phyloP scores from a whole-genome alignment of 2,329 filamentous ascomycete genomes.

The Nemania diffusa region DNA sequence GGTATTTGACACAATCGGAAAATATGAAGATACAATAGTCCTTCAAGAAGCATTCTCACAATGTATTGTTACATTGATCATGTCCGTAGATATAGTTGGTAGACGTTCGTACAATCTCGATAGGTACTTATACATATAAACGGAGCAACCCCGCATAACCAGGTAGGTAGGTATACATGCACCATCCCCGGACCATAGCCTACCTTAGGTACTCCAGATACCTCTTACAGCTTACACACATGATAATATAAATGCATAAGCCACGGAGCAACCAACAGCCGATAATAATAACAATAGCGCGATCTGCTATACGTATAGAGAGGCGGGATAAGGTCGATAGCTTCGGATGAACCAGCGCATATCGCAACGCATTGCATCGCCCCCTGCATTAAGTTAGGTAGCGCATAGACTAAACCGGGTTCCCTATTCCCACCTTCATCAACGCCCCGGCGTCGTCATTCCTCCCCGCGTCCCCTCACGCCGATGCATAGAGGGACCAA shows the following conservation, averaged over 20 bases:
- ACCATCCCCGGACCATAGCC: too few species aligned
- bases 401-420: too few species aligned
- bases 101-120: neutral
- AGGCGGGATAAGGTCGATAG: neutral
- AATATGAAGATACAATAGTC: neutral
- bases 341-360: neutral
- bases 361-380: neutral
- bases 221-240: neutral
- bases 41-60: neutral
- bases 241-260: neutral
- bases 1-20: neutral
- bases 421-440: too few species aligned
- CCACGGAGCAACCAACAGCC: neutral
- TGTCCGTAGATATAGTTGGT: neutral
- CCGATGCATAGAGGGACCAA: neutral
- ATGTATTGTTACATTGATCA: neutral
- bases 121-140: slow-evolving; percentile 3
- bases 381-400: neutral
- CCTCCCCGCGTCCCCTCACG: neutral
- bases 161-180: neutral
- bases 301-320: too few species aligned
- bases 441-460: neutral
- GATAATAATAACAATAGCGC: neutral
- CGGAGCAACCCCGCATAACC: neutral
- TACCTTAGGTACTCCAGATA: neutral